Evolutionary conservation across 1,284 basidiomycete species (phyloP).

Genomic region (Caloboletus inedulis): DNA sequence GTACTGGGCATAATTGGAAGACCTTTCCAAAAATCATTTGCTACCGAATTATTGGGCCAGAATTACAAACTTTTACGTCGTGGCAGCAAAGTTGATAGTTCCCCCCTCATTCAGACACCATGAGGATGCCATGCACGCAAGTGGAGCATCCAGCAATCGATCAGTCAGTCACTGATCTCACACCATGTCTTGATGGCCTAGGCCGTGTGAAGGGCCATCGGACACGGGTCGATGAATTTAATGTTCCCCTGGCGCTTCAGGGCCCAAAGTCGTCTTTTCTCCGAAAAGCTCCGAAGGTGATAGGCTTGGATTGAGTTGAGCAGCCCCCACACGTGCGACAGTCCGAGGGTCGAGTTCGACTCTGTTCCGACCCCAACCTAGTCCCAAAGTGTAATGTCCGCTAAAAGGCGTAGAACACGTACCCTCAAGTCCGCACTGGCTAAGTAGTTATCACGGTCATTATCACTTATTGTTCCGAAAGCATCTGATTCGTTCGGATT

Average conservation of each 20-base stretch:
- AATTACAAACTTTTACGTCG: background rate
- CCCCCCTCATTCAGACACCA: background rate
- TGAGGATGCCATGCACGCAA: conserved; percentile 1
- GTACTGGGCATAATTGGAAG: background rate
- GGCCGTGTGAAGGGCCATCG: background rate
- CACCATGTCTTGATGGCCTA: background rate
- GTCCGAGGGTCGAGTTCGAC: background rate
- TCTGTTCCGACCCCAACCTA: too few species aligned
- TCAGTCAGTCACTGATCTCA: background rate
- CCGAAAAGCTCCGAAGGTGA: background rate
- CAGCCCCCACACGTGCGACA: background rate
- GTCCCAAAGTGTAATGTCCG: background rate
- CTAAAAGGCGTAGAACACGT: background rate
- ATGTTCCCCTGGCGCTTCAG: background rate
- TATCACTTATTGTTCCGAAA: background rate
- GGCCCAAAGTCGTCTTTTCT: background rate
- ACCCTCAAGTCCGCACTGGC: background rate
- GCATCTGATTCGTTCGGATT: background rate
- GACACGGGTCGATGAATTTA: conserved; percentile 1
- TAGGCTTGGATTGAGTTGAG: background rate
- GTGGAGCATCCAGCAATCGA: background rate
- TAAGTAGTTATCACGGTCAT: background rate
- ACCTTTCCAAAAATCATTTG: background rate
- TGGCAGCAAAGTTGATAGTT: background rate
- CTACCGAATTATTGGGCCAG: background rate